These are phyloP conservation scores for Rhynchospora tenuis DNA, from an alignment of 176 grass and related monocot genomes.

Conservation along the genomic window DNA sequence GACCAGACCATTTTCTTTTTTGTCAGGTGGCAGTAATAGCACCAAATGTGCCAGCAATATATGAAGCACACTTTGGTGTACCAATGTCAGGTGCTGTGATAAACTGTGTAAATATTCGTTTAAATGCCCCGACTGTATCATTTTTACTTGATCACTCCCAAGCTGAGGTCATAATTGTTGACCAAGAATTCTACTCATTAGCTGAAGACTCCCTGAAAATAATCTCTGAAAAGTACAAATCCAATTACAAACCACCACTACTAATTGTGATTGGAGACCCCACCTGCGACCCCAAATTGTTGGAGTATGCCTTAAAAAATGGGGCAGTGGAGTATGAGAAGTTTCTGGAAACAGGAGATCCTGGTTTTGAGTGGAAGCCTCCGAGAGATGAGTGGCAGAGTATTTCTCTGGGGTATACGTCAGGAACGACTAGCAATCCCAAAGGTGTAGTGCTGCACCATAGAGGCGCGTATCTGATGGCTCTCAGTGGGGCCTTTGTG, in stretches of 20 bases:
- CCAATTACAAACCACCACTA: slow-evolving; percentile 57
- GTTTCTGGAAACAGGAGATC: slow-evolving; percentile 67
- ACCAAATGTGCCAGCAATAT: slow-evolving; percentile 86
- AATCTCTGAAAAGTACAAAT: slow-evolving; percentile 46
- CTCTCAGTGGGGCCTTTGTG: slow-evolving; percentile 52
- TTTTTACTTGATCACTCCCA: slow-evolving; percentile 75
- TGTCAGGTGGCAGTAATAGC: slow-evolving; percentile 82
- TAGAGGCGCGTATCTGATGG: slow-evolving; percentile 87
- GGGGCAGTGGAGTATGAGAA: slow-evolving; percentile 74
- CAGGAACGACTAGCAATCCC: slow-evolving; percentile 75
- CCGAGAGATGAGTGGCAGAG: slow-evolving; percentile 91
- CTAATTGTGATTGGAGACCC: slow-evolving; percentile 74
- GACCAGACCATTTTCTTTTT: slow-evolving; percentile 13
- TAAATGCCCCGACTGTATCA: slow-evolving; percentile 68
- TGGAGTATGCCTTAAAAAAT: slow-evolving; percentile 54
- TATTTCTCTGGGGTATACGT: slow-evolving; percentile 85
- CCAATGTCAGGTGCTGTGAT: slow-evolving; percentile 91
- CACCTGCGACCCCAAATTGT: slow-evolving; percentile 43
- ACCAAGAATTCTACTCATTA: slow-evolving; percentile 77
- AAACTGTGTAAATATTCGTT: slow-evolving; percentile 68
- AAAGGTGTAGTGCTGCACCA: slow-evolving; percentile 91
- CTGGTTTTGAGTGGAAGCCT: slow-evolving; percentile 65
- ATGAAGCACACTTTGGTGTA: slow-evolving; percentile 93
- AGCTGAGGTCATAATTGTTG: slow-evolving; percentile 70
- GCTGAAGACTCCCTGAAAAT: slow-evolving; percentile 70